phyloP scores from a whole-genome alignment of 345 rosid species.

The Limnanthes douglasii region DNA sequence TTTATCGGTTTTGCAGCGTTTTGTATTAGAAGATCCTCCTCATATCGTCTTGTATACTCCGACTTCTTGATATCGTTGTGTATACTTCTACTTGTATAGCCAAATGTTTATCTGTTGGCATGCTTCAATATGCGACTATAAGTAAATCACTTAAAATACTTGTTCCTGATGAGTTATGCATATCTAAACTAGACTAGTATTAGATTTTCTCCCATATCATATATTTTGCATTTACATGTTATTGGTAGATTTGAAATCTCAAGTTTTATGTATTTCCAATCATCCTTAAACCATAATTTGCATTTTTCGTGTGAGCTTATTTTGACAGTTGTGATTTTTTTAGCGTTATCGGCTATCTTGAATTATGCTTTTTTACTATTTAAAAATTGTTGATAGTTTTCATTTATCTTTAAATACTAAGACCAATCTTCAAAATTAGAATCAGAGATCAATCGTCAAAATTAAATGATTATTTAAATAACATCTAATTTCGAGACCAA shows the following conservation, averaged over 20 bases:
- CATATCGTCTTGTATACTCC: too few species aligned
- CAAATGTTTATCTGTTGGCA: conserved; percentile 61
- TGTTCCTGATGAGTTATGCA: conserved; percentile 86
- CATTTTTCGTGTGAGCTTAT: too few species aligned
- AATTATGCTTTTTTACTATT: too few species aligned
- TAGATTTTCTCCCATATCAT: not conserved
- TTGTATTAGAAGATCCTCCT: conserved; percentile 58
- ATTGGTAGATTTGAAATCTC: too few species aligned
- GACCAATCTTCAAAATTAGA: too few species aligned
- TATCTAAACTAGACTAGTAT: not conserved
- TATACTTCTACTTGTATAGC: conserved; percentile 77
- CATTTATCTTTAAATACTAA: too few species aligned
- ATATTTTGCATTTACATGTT: not conserved
- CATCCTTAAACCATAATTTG: not conserved
- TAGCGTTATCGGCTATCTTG: too few species aligned
- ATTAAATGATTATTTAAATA: too few species aligned
- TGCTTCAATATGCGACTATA: conserved; percentile 37
- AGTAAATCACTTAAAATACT: conserved; percentile 60
- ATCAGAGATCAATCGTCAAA: too few species aligned
- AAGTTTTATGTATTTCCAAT: not conserved
- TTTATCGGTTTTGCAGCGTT: conserved; percentile 30
- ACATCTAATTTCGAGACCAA: too few species aligned
- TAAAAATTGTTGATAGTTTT: too few species aligned
- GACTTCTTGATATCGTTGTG: conserved; percentile 63
- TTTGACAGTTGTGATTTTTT: too few species aligned